phyloP scores from a whole-genome alignment of 371 early-diverging fungal genomes.

The Dichotomocladium elegans region DNA sequence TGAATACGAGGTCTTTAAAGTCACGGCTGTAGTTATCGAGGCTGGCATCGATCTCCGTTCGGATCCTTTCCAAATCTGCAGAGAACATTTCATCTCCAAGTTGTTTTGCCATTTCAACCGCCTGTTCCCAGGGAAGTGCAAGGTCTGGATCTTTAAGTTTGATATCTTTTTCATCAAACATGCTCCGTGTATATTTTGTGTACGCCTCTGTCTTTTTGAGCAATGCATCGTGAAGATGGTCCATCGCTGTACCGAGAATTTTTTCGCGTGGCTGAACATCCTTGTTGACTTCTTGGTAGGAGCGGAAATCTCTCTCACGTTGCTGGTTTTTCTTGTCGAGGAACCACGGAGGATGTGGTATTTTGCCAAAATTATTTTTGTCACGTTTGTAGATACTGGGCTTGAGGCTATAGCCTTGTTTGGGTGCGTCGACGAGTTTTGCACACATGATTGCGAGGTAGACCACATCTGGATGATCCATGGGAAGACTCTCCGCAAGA shows the following conservation, averaged over 20 bases:
- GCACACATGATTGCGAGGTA: conserved; percentile 48
- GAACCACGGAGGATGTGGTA: conserved; percentile 40
- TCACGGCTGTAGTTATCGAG: conserved; percentile 10
- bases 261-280: conserved; percentile 11
- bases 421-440: conserved; percentile 43
- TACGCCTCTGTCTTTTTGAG: conserved; percentile 26
- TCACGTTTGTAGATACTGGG: conserved; percentile 11
- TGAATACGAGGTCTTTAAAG: conserved; percentile 4
- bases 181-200: conserved; percentile 20
- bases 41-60: conserved; percentile 3
- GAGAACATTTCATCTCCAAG: conserved; percentile 9
- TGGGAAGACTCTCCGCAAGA: conserved; percentile 20
- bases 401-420: conserved; percentile 41
- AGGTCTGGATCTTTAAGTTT: conserved; percentile 22
- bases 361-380: conserved; percentile 3
- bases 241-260: conserved; percentile 31
- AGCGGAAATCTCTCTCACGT: conserved; percentile 9
- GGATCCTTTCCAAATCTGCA: conserved; percentile 20
- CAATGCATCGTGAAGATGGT: conserved; percentile 23
- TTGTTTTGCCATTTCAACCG: conserved; percentile 11
- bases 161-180: conserved; percentile 29
- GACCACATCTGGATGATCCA: conserved; percentile 31
- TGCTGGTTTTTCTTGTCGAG: conserved; percentile 33
- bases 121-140: conserved; percentile 19
- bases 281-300: conserved; percentile 19